Base-by-base conservation (phyloP, 768 basidiomycete genomes). In the Termitomyces sp. region DNA sequence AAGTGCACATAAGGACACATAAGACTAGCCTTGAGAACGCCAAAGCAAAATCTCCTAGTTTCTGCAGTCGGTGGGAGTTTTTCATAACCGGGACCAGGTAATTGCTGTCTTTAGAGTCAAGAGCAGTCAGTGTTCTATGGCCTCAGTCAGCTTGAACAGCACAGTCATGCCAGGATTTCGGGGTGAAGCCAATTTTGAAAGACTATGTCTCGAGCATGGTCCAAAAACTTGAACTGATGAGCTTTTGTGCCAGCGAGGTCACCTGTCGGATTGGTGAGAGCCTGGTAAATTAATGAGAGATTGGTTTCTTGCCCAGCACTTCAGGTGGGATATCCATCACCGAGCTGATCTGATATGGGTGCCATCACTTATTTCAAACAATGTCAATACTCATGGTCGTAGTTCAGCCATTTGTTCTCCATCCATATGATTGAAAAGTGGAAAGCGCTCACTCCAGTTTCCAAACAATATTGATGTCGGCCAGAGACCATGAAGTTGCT, bases 1-100 rank as follows among this genome's bases (percentile, higher is more conserved):
- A n/a, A n/a, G n/a, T n/a, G n/a, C n/a, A n/a, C n/a, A n/a, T n/a
- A 8, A 56, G 36, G 36, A 16, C 14, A 28, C 23, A 8, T 9
- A 43, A n/a, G 7, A 64, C 71, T 38, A 36, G 84, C 82, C 77
- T 87, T 86, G 52, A 87, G 70, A 4, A 86, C 65, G 2, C 81
- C 84, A 62, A 86, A 79, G 65, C 86, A 84, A 72, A 83, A 52
- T 87, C 82, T 8, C 86, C 86, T 62, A 77, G 74, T 5, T 44
- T 6, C 71, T 63, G 70, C 72, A 16, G 75, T 75, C 48, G 75
- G 23, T 23, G 2, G 2, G 23, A 18, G 8, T 38, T 68, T 7
- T 66, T 65, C 2, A 79, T 79, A 18, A 85, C 85, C 4, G 74
- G 66, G 51, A 69, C 61, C 7, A 86, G 75, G 0, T 69, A 67